Evolutionary conservation across 371 early-diverging fungal genomes (phyloP), one percentile per base, ranked within the genome.

Genomic region (Rhizopus arrhizus): DNA sequence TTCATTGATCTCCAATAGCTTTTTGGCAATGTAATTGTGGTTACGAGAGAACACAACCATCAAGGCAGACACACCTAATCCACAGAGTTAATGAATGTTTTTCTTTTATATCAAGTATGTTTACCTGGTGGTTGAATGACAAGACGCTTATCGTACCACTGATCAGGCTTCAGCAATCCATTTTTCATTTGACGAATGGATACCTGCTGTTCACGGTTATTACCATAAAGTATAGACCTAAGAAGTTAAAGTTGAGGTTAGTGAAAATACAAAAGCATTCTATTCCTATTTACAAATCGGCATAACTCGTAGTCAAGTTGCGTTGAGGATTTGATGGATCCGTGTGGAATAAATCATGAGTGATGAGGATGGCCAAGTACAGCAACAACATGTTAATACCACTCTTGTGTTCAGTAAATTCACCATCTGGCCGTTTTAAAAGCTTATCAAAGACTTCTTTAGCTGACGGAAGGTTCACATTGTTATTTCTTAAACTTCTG

Each of bases 281-380:
- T 22, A 22, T 22, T 22, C 2, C 34, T 43, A 55, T 68, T 69
- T 68, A 77, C 66, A 80, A 52, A 53, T 84, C 84, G 11, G 67
- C 35, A 59, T 84, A 84, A 42, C 75, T 69, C 4, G 83, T 74
- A 5, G 79, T 81, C 54, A 74, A 60, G 50, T 84, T 84, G 22
- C 66, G 72, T n/a, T 29, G 49, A 0, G 77, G 76, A 22, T 81
- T 55, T 0, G 48, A 58, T 2, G 80, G 61, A 16, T 74, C 74
- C 5, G 81, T 69, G 49, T 77, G 66, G 53, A 84, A 84, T n/a
- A 84, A 62, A 50, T 84, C 84, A 58, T 84, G 84, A 0, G 82
- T 84, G 47, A 84, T 80, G 11, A 84, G 48, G 32, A 68, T 76
- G 7, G 77, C 84, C 31, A 84, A 50, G 41, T 79, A 74, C 7